Base-by-base conservation (phyloP, 1,284 basidiomycete genomes). In the Xerocomus amazonicus region DNA sequence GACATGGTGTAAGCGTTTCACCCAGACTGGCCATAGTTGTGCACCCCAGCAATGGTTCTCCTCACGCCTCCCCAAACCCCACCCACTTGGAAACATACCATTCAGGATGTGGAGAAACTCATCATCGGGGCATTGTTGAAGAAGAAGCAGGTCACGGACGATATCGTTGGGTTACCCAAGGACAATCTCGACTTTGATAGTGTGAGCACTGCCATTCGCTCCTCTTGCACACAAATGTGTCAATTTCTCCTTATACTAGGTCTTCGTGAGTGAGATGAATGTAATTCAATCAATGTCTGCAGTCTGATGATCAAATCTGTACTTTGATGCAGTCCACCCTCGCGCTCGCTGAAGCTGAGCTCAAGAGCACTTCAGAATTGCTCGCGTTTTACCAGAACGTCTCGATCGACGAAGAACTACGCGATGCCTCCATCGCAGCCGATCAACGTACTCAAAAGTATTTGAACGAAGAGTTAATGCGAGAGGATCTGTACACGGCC, bases 351-450 rank as follows among this genome's bases (percentile, higher is more conserved):
- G 85, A 87, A 43, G 77, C 81, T 13, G 67, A 74, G 9, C 69
- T 81, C 17, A 78, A 83, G 39, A 59, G 63, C 6, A 62, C 71
- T 29, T 65, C 73, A 4, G 84, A 85, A 56, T 83, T 83, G 1
- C 73, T 87, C 12, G 69, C 75, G 0, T 92, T 92, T 68, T 87
- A 90, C 63, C 85, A 89, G 63, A 87, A 90, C 55, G 87, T 91
- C 33, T 86, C 87, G 9, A 71, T 81, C 0, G 72, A 76, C 44
- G 83, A 89, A 65, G 79, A 77, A 43, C 73, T 92, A 12, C 78
- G 90, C 10, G 86, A 90, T 60, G 85, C 87, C 2, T 83, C 86
- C 4, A 85, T 80, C 48, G 76, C 77, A 31, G 83, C 84, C 0
- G 86, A 91, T 59, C 75, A 78, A 26, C 70, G 81, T 28, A 68